Conservation (phyloP, 495 filamentous ascomycete species). For the Tuber umbilicatum region DNA sequence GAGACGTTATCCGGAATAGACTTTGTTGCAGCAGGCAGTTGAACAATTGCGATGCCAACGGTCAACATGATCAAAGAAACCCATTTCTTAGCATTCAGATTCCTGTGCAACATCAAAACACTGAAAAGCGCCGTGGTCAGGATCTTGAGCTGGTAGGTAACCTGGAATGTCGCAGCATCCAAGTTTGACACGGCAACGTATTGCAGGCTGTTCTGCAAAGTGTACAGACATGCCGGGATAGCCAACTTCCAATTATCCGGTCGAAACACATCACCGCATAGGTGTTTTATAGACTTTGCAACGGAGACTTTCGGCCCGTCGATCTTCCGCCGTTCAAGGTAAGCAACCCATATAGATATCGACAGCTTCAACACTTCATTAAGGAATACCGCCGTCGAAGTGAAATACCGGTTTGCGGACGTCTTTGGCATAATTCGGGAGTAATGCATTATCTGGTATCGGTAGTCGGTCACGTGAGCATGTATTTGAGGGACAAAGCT, state of each 20-base stretch:
- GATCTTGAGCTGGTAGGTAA: slow-evolving; percentile 89
- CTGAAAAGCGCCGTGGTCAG: slow-evolving; percentile 86
- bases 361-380: slow-evolving; percentile 88
- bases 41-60: slow-evolving; percentile 78
- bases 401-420: slow-evolving; percentile 76
- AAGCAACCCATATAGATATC: slow-evolving; percentile 74
- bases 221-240: slow-evolving; percentile 82
- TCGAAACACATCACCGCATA: slow-evolving; percentile 74
- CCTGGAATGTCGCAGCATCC: slow-evolving; percentile 84
- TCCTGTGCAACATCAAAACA: slow-evolving; percentile 64
- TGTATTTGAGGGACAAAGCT: neutral
- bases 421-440: slow-evolving; percentile 81
- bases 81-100: slow-evolving; percentile 67
- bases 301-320: slow-evolving; percentile 59
- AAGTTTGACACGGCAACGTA: slow-evolving; percentile 89
- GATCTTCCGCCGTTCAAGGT: slow-evolving; percentile 58
- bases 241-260: slow-evolving; percentile 96
- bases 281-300: slow-evolving; percentile 68
- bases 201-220: slow-evolving; percentile 81
- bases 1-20: slow-evolving; percentile 39
- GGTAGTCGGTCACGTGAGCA: slow-evolving; percentile 14
- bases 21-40: slow-evolving; percentile 56
- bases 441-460: slow-evolving; percentile 73
- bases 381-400: slow-evolving; percentile 89
- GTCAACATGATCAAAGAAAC: slow-evolving; percentile 70